A percentile compares a stretch with the other conserved stretches of the same genome.
These are phyloP conservation scores for Scheffersomyces stipitis DNA, from an alignment of 805 yeast genomes.

Conservation along the genomic window DNA sequence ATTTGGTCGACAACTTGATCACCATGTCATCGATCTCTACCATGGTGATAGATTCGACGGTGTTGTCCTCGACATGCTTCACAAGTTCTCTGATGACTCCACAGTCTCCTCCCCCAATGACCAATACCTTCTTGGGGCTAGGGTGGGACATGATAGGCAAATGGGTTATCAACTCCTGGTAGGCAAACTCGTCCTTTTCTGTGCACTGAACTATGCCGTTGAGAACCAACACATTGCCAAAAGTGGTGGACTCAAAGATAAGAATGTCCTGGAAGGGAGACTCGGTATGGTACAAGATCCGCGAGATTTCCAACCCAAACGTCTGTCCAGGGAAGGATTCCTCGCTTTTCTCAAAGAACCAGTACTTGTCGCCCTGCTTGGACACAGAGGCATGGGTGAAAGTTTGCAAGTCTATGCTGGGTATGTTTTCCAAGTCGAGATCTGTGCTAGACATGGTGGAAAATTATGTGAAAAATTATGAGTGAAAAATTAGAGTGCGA, in stretches of 20 bases:
- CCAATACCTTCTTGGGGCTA: slow-evolving; percentile 71
- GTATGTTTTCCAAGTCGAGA: neutral
- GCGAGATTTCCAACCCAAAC: slow-evolving; percentile 60
- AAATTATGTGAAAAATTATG: too few species aligned
- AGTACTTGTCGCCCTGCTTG: slow-evolving; percentile 34
- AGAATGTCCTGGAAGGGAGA: slow-evolving; percentile 81
- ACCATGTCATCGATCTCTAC: slow-evolving; percentile 91
- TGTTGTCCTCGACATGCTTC: slow-evolving; percentile 56
- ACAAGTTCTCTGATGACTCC: slow-evolving; percentile 89
- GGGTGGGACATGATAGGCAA: slow-evolving; percentile 77
- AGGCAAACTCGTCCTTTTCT: slow-evolving; percentile 90
- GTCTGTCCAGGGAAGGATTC: slow-evolving; percentile 87
- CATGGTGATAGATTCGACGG: slow-evolving; percentile 63
- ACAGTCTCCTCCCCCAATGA: slow-evolving; percentile 96
- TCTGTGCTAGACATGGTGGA: neutral
- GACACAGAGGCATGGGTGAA: slow-evolving; percentile 30
- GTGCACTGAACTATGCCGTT: slow-evolving; percentile 92
- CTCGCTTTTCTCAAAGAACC: slow-evolving; percentile 80
- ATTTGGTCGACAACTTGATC: slow-evolving; percentile 66
- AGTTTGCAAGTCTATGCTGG: slow-evolving; percentile 11
- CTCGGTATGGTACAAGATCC: slow-evolving; percentile 62
- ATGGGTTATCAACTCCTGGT: slow-evolving; percentile 90
- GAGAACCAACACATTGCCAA: slow-evolving; percentile 84
- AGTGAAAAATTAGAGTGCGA: too few species aligned
- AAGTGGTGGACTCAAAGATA: slow-evolving; percentile 70